Conservation (phyloP, 2,329 filamentous ascomycete genomes). For the Colletotrichum somersetense region DNA sequence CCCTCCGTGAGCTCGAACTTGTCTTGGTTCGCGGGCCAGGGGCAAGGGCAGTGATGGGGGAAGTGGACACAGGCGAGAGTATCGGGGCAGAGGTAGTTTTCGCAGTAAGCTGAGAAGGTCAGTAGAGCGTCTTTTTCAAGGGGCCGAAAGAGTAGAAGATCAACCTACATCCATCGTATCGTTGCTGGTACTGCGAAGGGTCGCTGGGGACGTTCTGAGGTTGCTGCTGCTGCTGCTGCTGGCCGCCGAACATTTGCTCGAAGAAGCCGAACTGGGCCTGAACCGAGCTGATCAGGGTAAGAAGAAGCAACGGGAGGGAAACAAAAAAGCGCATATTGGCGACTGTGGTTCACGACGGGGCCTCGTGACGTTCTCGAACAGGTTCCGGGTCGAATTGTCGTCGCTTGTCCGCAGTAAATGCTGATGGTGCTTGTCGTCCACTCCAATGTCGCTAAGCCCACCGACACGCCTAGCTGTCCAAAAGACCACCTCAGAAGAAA, state of each 20-base stretch:
- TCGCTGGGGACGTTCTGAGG: slow-evolving; percentile 84
- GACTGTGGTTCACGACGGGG: too few species aligned
- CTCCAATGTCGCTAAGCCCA: not conserved
- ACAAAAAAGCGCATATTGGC: slow-evolving; percentile 50
- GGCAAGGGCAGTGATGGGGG: slow-evolving; percentile 96
- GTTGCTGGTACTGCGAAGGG: slow-evolving; percentile 80
- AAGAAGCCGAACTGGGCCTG: slow-evolving; percentile 96
- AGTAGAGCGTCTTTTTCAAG: not conserved
- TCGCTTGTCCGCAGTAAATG: not conserved
- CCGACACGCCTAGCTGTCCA: slow-evolving; percentile 34
- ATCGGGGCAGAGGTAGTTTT: slow-evolving; percentile 93
- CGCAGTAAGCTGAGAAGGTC: slow-evolving; percentile 76
- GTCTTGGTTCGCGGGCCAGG: slow-evolving; percentile 81
- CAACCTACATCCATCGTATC: slow-evolving; percentile 74
- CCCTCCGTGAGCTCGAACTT: slow-evolving; percentile 82
- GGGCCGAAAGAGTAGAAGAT: not conserved
- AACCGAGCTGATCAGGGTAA: slow-evolving; percentile 72
- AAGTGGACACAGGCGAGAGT: slow-evolving; percentile 96
- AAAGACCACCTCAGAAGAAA: slow-evolving; percentile 29
- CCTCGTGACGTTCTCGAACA: not conserved
- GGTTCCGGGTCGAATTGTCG: too few species aligned
- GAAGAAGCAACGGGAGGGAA: slow-evolving; percentile 55
- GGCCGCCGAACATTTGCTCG: slow-evolving; percentile 90
- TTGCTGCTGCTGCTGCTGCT: slow-evolving; percentile 63
- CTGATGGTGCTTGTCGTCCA: not conserved